Evolutionary conservation across 1,284 basidiomycete genomes (phyloP).

Genomic region (Schizophyllum commune): DNA sequence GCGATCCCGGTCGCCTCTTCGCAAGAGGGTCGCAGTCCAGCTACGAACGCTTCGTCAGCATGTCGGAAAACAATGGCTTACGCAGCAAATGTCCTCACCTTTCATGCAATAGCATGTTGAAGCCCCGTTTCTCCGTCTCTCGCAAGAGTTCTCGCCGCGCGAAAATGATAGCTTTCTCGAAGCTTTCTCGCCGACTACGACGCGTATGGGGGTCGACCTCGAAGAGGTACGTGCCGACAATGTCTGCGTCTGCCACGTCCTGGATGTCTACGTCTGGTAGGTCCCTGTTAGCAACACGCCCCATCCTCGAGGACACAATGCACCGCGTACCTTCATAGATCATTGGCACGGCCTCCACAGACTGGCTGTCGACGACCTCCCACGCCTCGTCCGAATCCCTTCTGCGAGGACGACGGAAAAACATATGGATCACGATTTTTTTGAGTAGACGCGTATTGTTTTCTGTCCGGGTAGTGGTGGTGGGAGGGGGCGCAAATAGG

Average conservation of each 20-base stretch:
- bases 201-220: slow-evolving; percentile 36
- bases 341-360: slow-evolving; percentile 55
- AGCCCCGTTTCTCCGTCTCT: slow-evolving; percentile 47
- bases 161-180: slow-evolving; percentile 48
- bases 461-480: slow-evolving; percentile 7
- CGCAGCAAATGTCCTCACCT: slow-evolving; percentile 42
- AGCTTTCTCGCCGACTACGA: slow-evolving; percentile 24
- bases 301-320: neutral
- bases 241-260: slow-evolving; percentile 41
- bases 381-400: slow-evolving; percentile 36
- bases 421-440: no score
- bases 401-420: no score
- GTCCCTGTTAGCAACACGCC: slow-evolving; percentile 2
- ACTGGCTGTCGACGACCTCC: slow-evolving; percentile 66
- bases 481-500: neutral
- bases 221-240: slow-evolving; percentile 55
- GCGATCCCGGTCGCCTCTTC: slow-evolving; percentile 51
- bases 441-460: slow-evolving; percentile 1
- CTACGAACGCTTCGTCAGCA: slow-evolving; percentile 29
- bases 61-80: slow-evolving; percentile 9
- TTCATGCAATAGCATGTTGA: slow-evolving; percentile 58
- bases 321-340: slow-evolving; percentile 48
- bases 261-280: slow-evolving; percentile 52
- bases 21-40: slow-evolving; percentile 60
- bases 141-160: slow-evolving; percentile 56